A percentile compares a stretch with the other conserved stretches of the same genome.
Conservation (phyloP, 139 green algal species). For the Pleodorina starrii region DNA sequence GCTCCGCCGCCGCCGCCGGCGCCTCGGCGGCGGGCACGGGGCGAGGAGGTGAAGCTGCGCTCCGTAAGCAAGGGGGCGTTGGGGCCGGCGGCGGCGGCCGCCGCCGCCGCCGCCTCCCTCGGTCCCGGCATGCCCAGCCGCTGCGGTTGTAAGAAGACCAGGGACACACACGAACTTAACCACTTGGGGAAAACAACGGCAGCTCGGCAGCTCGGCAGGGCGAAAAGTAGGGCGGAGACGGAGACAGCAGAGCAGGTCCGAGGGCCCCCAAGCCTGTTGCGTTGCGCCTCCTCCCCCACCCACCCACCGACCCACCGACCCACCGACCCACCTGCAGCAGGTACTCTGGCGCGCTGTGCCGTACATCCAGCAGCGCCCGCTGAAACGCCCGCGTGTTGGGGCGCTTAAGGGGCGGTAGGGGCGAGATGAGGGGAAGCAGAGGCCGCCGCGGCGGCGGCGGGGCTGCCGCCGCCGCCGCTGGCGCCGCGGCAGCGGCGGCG, state of each 20-base stretch:
- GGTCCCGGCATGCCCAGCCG: background rate
- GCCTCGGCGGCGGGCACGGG: background rate
- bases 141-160: too few species aligned
- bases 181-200: too few species aligned
- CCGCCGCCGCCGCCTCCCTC: background rate
- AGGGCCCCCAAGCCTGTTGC: too few species aligned
- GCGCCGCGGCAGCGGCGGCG: background rate
- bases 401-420: background rate
- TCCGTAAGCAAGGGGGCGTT: background rate
- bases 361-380: background rate
- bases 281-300: too few species aligned
- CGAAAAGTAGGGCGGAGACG: too few species aligned
- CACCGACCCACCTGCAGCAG: slow-evolving; percentile 36
- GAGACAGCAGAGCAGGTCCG: too few species aligned
- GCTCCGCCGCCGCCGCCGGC: background rate
- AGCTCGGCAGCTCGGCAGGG: too few species aligned
- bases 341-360: slow-evolving; percentile 13
- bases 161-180: too few species aligned
- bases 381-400: slow-evolving; percentile 35
- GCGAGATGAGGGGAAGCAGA: background rate
- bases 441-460: background rate
- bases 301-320: too few species aligned
- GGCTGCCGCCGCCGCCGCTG: background rate
- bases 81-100: background rate
- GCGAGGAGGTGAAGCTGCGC: too few species aligned